Evolutionary conservation across 2,329 filamentous ascomycete species (phyloP).

Genomic region (Arachnomyces sp.): DNA sequence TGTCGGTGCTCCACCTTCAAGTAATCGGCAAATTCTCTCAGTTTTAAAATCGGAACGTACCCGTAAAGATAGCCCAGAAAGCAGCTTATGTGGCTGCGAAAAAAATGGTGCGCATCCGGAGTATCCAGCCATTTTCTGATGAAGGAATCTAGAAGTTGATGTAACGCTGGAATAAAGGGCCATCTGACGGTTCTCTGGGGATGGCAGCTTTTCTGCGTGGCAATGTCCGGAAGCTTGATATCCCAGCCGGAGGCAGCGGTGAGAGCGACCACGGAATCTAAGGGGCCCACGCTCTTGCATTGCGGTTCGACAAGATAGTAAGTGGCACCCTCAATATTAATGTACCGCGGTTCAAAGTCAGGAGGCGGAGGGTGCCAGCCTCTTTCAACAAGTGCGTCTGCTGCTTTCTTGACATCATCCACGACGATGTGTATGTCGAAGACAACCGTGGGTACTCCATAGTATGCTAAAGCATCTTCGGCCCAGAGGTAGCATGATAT

Average conservation of each 20-base stretch:
- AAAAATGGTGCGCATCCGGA: slow-evolving; percentile 7
- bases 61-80: slow-evolving; percentile 13
- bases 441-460: slow-evolving; percentile 11
- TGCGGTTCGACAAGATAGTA: slow-evolving; percentile 11
- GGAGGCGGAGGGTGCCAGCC: slow-evolving; percentile 11
- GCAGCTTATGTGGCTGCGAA: slow-evolving; percentile 8
- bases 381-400: slow-evolving; percentile 8
- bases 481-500: slow-evolving; percentile 11
- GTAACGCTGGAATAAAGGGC: slow-evolving; percentile 10
- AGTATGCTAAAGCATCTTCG: slow-evolving; percentile 11
- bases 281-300: slow-evolving; percentile 8
- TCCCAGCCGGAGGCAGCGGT: slow-evolving; percentile 13
- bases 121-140: slow-evolving; percentile 15
- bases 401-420: slow-evolving; percentile 7
- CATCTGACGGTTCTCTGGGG: slow-evolving; percentile 6
- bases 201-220: slow-evolving; percentile 7
- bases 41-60: slow-evolving; percentile 12
- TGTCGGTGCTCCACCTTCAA: slow-evolving; percentile 15
- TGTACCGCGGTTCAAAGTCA: slow-evolving; percentile 7
- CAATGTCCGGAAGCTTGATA: slow-evolving; percentile 11
- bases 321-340: slow-evolving; percentile 6
- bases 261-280: slow-evolving; percentile 13
- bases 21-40: slow-evolving; percentile 12
- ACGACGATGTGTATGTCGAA: slow-evolving; percentile 13
- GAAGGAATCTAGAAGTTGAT: slow-evolving; percentile 14